Evolutionary conservation across 345 rosid species (phyloP).

Genomic region (Clarkia xantiana): DNA sequence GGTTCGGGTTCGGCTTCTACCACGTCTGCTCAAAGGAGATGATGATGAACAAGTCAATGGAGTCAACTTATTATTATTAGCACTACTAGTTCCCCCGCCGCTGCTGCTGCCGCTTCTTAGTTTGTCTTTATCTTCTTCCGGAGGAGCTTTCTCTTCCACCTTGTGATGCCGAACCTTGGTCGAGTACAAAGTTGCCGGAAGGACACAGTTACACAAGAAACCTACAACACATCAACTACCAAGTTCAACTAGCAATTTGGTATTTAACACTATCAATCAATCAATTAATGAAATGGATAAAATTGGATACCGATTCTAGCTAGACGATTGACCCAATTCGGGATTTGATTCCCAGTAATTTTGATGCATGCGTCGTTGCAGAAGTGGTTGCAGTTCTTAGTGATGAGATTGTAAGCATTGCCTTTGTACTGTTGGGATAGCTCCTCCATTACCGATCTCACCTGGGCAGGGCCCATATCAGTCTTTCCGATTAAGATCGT

Average conservation of each 20-base stretch:
- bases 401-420: conserved; percentile 75
- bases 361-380: conserved; percentile 74
- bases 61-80: conserved; percentile 26
- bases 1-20: conserved; percentile 55
- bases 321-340: conserved; percentile 92
- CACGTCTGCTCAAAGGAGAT: conserved; percentile 32
- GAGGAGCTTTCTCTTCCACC: conserved; percentile 37
- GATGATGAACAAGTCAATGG: conserved; percentile 51
- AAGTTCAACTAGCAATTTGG: neutral
- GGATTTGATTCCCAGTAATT: conserved; percentile 73
- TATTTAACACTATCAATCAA: neutral
- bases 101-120: conserved; percentile 1
- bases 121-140: conserved; percentile 53
- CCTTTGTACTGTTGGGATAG: conserved; percentile 61
- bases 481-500: conserved; percentile 80
- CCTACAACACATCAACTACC: too few species aligned
- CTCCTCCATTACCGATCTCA: conserved; percentile 70
- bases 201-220: conserved; percentile 78
- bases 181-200: conserved; percentile 63
- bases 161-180: conserved; percentile 43
- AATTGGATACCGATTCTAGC: conserved; percentile 68
- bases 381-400: conserved; percentile 96
- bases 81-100: conserved; percentile 25
- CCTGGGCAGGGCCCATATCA: conserved; percentile 44
- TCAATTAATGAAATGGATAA: neutral